These are phyloP conservation scores for Allantophomopsis cytisporea DNA, from an alignment of 2,329 filamentous ascomycete species.

Conservation along the genomic window DNA sequence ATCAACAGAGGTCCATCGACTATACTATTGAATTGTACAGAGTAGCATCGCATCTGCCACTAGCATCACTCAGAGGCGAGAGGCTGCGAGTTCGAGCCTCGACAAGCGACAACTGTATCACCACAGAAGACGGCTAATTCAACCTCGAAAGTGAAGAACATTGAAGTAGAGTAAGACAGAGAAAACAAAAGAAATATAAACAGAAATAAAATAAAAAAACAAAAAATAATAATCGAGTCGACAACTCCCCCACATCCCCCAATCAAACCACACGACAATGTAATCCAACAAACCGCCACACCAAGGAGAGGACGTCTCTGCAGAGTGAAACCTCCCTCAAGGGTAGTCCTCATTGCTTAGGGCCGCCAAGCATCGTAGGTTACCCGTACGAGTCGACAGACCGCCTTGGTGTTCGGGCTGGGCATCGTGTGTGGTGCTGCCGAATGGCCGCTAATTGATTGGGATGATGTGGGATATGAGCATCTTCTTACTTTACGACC, in stretches of 20 bases:
- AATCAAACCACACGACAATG: conserved; percentile 48
- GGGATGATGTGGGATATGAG: conserved; percentile 42
- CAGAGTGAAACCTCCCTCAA: conserved; percentile 63
- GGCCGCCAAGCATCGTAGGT: conserved; percentile 47
- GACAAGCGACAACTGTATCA: too few species aligned
- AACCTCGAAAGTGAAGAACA: too few species aligned
- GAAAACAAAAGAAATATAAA: neutral
- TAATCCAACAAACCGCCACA: conserved; percentile 53
- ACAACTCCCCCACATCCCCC: conserved; percentile 12
- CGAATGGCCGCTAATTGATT: conserved; percentile 13
- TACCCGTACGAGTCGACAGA: conserved; percentile 50
- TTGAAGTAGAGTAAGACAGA: too few species aligned
- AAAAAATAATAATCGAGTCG: conserved; percentile 8
- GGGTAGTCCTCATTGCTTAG: conserved; percentile 56
- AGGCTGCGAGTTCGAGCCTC: too few species aligned
- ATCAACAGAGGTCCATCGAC: too few species aligned
- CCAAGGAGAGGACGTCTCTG: conserved; percentile 58
- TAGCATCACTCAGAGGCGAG: too few species aligned
- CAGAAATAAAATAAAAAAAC: neutral
- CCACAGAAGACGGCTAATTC: too few species aligned
- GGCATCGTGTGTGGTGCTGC: conserved; percentile 34
- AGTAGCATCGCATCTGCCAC: too few species aligned
- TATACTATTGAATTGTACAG: too few species aligned
- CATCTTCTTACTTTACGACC: conserved; percentile 41
- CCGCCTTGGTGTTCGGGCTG: conserved; percentile 57